Conservation (phyloP, 2,329 filamentous ascomycete genomes). For the Penicillium sp. region DNA sequence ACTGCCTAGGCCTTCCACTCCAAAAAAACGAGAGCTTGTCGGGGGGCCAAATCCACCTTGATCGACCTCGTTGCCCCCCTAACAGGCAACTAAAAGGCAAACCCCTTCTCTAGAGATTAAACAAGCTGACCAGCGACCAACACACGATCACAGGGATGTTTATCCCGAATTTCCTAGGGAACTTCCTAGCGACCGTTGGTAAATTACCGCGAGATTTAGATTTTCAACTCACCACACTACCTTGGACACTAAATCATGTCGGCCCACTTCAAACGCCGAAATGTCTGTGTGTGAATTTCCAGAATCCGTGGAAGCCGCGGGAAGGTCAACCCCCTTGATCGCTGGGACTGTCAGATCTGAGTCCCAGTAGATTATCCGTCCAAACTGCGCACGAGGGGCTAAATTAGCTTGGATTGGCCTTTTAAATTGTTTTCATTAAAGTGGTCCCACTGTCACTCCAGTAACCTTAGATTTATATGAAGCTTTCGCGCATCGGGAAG, state of each 20-base stretch:
- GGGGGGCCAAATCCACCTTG: background rate
- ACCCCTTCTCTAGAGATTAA: background rate
- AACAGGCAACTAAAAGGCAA: background rate
- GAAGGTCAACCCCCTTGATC: constrained; percentile 10
- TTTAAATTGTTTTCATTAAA: background rate
- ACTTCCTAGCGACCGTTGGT: background rate
- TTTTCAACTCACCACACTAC: background rate
- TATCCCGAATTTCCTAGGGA: background rate
- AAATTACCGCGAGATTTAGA: background rate
- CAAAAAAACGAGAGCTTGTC: background rate
- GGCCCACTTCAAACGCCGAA: constrained; percentile 11
- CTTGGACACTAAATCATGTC: background rate
- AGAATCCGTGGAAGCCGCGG: constrained; percentile 7
- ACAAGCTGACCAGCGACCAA: background rate
- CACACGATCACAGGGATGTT: background rate
- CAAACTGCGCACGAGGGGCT: constrained; percentile 1
- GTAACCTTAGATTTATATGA: constrained; percentile 1
- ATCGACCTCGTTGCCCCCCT: constrained; percentile 3
- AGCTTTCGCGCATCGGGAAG: constrained; percentile 6
- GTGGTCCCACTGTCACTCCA: constrained; percentile 5
- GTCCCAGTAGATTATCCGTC: background rate
- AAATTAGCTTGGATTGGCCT: background rate
- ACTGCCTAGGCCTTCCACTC: background rate
- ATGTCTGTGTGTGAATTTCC: constrained; percentile 3
- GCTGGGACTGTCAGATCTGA: constrained; percentile 12